Base-by-base conservation (phyloP, 768 basidiomycete genomes). In the Mycena amicta region DNA sequence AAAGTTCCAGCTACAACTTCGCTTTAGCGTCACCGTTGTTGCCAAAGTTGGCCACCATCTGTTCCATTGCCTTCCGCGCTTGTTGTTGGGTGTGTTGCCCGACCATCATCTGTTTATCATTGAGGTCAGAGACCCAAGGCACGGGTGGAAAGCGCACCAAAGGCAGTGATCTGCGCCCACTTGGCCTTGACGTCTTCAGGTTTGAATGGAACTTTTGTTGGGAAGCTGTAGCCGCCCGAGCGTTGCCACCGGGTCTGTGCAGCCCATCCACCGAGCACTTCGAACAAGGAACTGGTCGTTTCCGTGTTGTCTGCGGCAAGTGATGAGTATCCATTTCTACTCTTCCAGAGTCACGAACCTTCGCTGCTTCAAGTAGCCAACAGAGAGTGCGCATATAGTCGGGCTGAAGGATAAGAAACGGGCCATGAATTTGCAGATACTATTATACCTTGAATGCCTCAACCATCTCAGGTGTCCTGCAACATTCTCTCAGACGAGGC, bases 171-270 rank as follows among this genome's bases (percentile, higher is more conserved):
- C 51, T 77, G 73, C 45, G 81, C 78, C 95, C 95, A 98, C 67
- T 93, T 89, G 25, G 80, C 72, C 15, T 88, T 68, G 50, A 98
- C 79, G 55, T 88, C 86, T 73, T 98, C 97, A 0, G 94, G 91
- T 6, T 86, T 86, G 61, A 90, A 81, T 3, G 81, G 78, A 57
- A 80, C 81, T 69, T 88, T 88, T 31, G 88, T 82, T 4, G 94
- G 89, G 86, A 98, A 98, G 5, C 90, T 89, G 67, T 88, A 76
- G 11, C 95, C 97, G 1, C 88, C 90, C 8, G 93, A 79, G 15
- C 93, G 86, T 72, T 98, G 91, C 95, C 96, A 99, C 56, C 96
- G 82, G 29, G 91, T 88, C 72, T 95, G 86, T 1, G 92, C 92
- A 3, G 90, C 89, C 92, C 94, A 98, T 0, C 96, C 97, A 23